Conservation (phyloP, 352 stramenopile species). For the Phytophthora tentaculata region DNA sequence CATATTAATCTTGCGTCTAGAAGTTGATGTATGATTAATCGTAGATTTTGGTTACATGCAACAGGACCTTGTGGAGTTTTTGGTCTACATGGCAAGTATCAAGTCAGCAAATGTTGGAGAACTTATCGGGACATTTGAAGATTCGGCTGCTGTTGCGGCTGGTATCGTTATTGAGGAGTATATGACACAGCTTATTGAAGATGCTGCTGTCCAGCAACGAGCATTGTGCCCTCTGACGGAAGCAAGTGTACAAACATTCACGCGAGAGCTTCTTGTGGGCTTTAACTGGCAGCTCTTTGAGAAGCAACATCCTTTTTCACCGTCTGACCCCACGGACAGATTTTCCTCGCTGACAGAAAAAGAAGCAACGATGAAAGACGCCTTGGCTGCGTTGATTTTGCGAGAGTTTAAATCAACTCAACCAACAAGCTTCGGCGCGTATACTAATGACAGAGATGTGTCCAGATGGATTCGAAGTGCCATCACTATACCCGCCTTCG, state of each 20-base stretch:
- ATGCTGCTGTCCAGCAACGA: constrained; percentile 29
- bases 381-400: constrained; percentile 27
- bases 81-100: constrained; percentile 70
- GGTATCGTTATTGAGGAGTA: constrained; percentile 86
- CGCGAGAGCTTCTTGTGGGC: constrained; percentile 49
- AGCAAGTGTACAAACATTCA: constrained; percentile 48
- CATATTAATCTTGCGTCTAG: background rate
- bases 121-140: constrained; percentile 81
- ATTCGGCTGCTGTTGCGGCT: constrained; percentile 69
- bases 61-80: constrained; percentile 75
- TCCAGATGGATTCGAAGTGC: constrained; percentile 36
- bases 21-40: background rate
- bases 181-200: constrained; percentile 62
- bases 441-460: constrained; percentile 15
- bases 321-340: constrained; percentile 13
- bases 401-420: constrained; percentile 37
- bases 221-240: constrained; percentile 33
- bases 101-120: constrained; percentile 67
- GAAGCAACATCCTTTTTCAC: constrained; percentile 15
- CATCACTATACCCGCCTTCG: constrained; percentile 23
- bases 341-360: constrained; percentile 22
- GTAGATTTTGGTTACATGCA: constrained; percentile 15
- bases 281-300: constrained; percentile 60
- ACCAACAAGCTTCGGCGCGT: constrained; percentile 24
- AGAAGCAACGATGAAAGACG: constrained; percentile 19